Evolutionary conservation across 441 rosid genomes (phyloP).

Genomic region (Euphorbia celastroides): DNA sequence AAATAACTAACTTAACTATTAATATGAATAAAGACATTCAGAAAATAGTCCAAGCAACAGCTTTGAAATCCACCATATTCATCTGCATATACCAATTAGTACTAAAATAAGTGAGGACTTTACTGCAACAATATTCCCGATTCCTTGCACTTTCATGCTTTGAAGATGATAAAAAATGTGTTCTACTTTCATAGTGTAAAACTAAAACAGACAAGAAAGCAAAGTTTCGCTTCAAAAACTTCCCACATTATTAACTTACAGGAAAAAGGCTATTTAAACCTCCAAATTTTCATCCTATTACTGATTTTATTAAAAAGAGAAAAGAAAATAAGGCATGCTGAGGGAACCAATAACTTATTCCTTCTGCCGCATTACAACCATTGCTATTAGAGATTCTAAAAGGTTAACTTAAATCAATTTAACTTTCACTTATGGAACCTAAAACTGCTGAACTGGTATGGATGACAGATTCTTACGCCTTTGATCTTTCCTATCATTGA

Average conservation of each 20-base stretch:
- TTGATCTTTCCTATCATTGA: slow-evolving; percentile 1
- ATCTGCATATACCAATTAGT: background rate
- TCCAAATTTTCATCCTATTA: background rate
- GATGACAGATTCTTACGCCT: background rate
- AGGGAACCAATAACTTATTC: background rate
- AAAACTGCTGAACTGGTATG: background rate
- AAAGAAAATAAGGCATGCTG: background rate
- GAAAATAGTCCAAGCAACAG: background rate
- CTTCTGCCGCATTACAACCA: background rate
- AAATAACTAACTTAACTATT: background rate
- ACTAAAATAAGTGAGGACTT: background rate
- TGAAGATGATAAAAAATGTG: background rate
- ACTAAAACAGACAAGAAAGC: background rate
- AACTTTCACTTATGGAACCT: background rate
- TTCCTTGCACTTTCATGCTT: background rate
- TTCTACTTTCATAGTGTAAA: background rate
- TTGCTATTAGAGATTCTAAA: background rate
- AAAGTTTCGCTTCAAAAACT: background rate
- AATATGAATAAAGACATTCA: slow-evolving; percentile 5
- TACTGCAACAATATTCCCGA: background rate
- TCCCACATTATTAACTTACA: background rate
- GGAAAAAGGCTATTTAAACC: background rate
- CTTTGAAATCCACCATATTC: background rate
- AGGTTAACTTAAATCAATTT: background rate
- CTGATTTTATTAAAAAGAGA: background rate